phyloP scores from a whole-genome alignment of 768 basidiomycete species.

The Leucocoprinus sp. region DNA sequence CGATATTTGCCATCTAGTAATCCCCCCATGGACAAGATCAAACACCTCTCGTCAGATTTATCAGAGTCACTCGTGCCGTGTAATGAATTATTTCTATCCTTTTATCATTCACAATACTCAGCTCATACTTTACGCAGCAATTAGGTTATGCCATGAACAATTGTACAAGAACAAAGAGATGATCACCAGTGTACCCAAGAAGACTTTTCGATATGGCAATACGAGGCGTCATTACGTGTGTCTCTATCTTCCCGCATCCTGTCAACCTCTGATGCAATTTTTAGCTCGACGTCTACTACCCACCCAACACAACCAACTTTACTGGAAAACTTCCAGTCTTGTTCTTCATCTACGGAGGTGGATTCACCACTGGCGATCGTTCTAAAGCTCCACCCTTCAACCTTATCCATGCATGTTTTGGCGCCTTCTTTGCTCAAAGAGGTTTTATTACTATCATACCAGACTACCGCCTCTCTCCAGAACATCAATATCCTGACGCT shows the following conservation, averaged over 20 bases:
- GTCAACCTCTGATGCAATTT: not conserved
- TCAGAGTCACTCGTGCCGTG: too few relatives aligned
- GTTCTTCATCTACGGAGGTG: constrained; percentile 63
- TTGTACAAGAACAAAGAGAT: constrained; percentile 37
- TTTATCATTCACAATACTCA: too few relatives aligned
- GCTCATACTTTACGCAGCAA: constrained; percentile 24
- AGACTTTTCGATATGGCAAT: constrained; percentile 49
- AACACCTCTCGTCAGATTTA: too few relatives aligned
- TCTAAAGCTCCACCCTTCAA: constrained; percentile 34
- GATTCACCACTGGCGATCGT: constrained; percentile 46
- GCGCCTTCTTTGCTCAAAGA: constrained; percentile 49
- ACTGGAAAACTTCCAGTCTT: constrained; percentile 37
- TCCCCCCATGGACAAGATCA: too few relatives aligned
- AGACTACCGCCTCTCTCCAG: constrained; percentile 59
- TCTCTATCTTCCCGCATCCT: not conserved
- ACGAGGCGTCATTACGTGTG: constrained; percentile 43
- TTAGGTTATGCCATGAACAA: constrained; percentile 39
- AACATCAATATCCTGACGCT: constrained; percentile 45
- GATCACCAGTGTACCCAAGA: constrained; percentile 40
- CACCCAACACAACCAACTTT: constrained; percentile 21
- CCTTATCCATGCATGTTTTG: constrained; percentile 48
- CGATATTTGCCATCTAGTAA: too few relatives aligned
- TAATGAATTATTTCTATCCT: too few relatives aligned
- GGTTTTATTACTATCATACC: constrained; percentile 60
- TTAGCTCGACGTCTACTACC: constrained; percentile 66